Conservation (phyloP, 331 rosid species). For the Erythrophleum ivorense region DNA sequence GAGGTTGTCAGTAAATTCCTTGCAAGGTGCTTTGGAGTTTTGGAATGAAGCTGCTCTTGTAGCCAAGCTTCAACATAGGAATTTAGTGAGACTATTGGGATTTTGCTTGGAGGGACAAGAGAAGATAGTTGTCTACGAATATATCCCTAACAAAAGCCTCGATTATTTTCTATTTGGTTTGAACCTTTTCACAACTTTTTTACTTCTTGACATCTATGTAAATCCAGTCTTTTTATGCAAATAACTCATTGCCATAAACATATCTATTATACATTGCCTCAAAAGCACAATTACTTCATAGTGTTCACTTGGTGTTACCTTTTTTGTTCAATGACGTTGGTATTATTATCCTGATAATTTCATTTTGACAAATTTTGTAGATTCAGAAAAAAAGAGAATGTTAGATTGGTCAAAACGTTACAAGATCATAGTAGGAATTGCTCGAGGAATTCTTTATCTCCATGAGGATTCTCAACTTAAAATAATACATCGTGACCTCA, state of each 20-base stretch:
- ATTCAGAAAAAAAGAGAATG: background rate
- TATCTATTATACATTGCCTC: background rate
- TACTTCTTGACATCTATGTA: background rate
- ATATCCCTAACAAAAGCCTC: constrained; percentile 50
- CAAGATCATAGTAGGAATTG: constrained; percentile 47
- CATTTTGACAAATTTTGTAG: constrained; percentile 27
- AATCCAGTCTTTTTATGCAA: background rate
- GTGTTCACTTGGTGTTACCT: background rate
- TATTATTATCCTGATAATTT: background rate
- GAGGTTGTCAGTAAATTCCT: constrained; percentile 37
- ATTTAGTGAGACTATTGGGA: constrained; percentile 50
- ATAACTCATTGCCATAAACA: background rate
- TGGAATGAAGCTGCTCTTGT: constrained; percentile 49
- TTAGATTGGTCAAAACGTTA: constrained; percentile 47
- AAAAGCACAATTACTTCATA: background rate
- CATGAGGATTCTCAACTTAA: constrained; percentile 47
- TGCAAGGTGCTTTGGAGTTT: constrained; percentile 48
- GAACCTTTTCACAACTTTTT: background rate
- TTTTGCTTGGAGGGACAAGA: constrained; percentile 54
- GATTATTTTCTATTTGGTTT: constrained; percentile 50
- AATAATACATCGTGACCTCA: constrained; percentile 51
- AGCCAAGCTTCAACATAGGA: constrained; percentile 57
- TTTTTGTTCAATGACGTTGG: background rate
- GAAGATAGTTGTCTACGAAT: constrained; percentile 54
- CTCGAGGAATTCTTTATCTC: constrained; percentile 49